Conservation (phyloP, 1,284 basidiomycete genomes). For the Porodaedalea pini region DNA sequence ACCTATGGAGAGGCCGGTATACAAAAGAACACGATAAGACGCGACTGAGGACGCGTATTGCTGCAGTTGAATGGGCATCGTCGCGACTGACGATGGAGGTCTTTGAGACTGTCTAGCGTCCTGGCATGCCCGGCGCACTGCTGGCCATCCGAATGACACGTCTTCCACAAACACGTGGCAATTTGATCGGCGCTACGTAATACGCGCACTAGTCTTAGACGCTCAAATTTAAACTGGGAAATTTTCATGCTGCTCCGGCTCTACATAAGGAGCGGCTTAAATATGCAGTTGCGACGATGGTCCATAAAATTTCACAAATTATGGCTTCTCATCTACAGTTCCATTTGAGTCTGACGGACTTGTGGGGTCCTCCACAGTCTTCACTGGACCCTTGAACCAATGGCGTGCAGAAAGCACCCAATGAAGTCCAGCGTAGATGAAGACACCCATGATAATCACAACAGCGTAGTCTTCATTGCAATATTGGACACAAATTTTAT, state of each 20-base stretch:
- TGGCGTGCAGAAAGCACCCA: conserved; percentile 65
- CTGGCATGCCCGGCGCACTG: not conserved
- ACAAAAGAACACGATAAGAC: conserved; percentile 65
- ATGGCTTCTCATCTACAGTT: not conserved
- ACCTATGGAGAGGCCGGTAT: conserved; percentile 64
- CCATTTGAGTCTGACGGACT: conserved; percentile 18
- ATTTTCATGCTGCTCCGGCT: too few species aligned
- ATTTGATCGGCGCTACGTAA: not conserved
- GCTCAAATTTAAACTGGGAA: too few species aligned
- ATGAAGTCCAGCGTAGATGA: conserved; percentile 57
- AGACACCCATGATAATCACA: conserved; percentile 60
- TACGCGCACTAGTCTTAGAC: too few species aligned
- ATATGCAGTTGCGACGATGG: too few species aligned
- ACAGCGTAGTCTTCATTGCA: conserved; percentile 56
- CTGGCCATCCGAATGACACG: not conserved
- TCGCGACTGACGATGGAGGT: not conserved
- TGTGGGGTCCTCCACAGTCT: conserved; percentile 40
- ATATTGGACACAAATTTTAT: too few species aligned
- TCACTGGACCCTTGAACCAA: conserved; percentile 69
- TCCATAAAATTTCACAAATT: too few species aligned
- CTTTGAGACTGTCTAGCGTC: not conserved
- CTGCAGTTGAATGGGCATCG: conserved; percentile 31
- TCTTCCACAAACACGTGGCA: not conserved
- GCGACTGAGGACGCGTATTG: conserved; percentile 48
- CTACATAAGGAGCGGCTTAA: too few species aligned